Evolutionary conservation across 352 stramenopile genomes (phyloP), one percentile per base, ranked within the genome.

Genomic region (Phytophthora citricola): DNA sequence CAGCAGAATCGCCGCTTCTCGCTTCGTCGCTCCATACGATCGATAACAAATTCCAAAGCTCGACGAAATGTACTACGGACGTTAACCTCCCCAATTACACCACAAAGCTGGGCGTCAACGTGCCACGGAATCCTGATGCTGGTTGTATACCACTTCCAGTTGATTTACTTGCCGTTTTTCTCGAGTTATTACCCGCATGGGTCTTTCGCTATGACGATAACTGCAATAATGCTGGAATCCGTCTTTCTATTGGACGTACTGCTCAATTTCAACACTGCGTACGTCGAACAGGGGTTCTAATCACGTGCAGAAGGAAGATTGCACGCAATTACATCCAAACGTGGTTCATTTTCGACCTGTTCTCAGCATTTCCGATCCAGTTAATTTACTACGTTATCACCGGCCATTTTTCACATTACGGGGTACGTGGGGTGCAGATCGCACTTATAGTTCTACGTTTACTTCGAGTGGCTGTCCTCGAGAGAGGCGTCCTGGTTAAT

Each of bases 361-460:
- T 68, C 27, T 50, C 51, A 6, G 46, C 54, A 32, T 15, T 61
- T 22, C 44, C 64, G 9, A 1, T 66, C 7, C 48, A 62, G n/a
- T 5, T 26, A 7, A 11, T 36, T 24, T 22, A 44, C 2, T 43
- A 17, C 3, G 0, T 52, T 7, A 7, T 20, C 36, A 41, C 36
- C 6, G 36, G 15, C 9, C 15, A 20, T 15, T 20, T 9, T 41
- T 20, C 36, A 17, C 11, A 41, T 17, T 15, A 41, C 6, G 12
- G 3, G 4, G 36, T 20, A 1, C 24, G 36, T 40, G 22, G 27
- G 3, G 34, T 54, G 5, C 43, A 62, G 31, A 44, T 40, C 4
- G 38, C 51, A 4, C 46, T 83, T 12, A 54, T 83, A 11, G 20
- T 78, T 3, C 20, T 73, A n/a, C 45, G 58, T 3, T 8, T 77